Evolutionary conservation across 257 asterid species (phyloP).

Genomic region (Solanum sejunctum): DNA sequence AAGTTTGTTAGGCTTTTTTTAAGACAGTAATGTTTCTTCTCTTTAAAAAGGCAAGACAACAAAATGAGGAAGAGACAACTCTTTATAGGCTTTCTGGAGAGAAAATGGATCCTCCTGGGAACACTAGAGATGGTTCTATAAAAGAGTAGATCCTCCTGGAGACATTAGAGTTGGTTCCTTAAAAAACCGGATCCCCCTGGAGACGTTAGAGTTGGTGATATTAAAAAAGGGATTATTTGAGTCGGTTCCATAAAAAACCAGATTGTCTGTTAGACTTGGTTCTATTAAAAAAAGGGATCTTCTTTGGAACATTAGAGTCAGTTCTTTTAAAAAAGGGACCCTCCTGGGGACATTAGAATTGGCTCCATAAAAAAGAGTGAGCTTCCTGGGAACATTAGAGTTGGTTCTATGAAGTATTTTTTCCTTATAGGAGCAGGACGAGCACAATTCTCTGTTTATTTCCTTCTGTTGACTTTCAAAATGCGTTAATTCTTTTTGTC

Average conservation of each 20-base stretch:
- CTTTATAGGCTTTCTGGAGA: not conserved
- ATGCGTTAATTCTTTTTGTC: not conserved
- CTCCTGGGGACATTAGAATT: not conserved
- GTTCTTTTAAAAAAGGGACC: not conserved
- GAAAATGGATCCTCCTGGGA: not conserved
- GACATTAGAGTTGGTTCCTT: too few species aligned
- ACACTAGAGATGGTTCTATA: not conserved
- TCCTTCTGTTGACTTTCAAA: not conserved
- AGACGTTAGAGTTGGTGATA: not conserved
- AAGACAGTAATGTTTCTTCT: not conserved
- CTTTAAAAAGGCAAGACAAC: not conserved
- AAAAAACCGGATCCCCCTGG: not conserved
- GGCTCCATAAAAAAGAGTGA: not conserved
- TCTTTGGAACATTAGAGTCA: not conserved
- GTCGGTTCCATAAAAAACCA: not conserved
- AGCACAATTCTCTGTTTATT: not conserved
- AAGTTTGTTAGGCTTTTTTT: not conserved
- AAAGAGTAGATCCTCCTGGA: too few species aligned
- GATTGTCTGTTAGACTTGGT: not conserved
- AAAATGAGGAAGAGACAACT: not conserved
- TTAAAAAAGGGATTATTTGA: not conserved
- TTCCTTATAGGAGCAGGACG: not conserved
- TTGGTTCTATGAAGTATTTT: not conserved
- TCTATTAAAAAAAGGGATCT: not conserved
- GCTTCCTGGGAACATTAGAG: not conserved